Conservation (phyloP, 2,329 filamentous ascomycete species). For the Xylariaceae sp. region DNA sequence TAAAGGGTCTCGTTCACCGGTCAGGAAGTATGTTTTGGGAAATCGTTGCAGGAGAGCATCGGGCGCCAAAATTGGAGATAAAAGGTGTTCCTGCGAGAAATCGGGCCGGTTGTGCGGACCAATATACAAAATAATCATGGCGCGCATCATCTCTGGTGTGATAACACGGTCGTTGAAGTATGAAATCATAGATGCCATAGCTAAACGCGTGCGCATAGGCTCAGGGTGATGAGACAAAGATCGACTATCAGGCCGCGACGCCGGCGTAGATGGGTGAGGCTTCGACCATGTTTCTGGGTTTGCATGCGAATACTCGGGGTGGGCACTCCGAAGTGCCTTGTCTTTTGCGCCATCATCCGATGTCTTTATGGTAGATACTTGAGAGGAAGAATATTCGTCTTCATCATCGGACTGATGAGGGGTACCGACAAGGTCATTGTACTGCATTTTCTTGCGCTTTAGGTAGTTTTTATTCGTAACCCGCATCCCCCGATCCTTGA, state of each 20-base stretch:
- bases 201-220: constrained; percentile 81
- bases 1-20: constrained; percentile 91
- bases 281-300: constrained; percentile 49
- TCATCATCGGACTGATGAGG: constrained; percentile 83
- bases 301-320: constrained; percentile 59
- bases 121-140: constrained; percentile 98
- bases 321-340: constrained; percentile 44
- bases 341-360: constrained; percentile 20
- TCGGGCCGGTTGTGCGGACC: constrained; percentile 92
- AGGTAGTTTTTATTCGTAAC: constrained; percentile 81
- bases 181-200: constrained; percentile 95
- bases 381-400: constrained; percentile 53
- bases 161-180: constrained; percentile 97
- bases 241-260: constrained; percentile 30
- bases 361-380: constrained; percentile 26
- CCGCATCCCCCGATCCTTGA: constrained; percentile 80
- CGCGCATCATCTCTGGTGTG: constrained; percentile 97
- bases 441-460: constrained; percentile 86
- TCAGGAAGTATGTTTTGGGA: constrained; percentile 92
- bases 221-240: constrained; percentile 58
- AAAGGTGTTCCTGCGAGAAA: constrained; percentile 87
- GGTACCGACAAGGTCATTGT: constrained; percentile 82
- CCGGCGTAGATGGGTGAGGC: constrained; percentile 27
- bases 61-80: constrained; percentile 89
- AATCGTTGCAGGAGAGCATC: constrained; percentile 84